phyloP scores from a whole-genome alignment of 2,329 filamentous ascomycete species.

The Sporothrix euskadiensis region DNA sequence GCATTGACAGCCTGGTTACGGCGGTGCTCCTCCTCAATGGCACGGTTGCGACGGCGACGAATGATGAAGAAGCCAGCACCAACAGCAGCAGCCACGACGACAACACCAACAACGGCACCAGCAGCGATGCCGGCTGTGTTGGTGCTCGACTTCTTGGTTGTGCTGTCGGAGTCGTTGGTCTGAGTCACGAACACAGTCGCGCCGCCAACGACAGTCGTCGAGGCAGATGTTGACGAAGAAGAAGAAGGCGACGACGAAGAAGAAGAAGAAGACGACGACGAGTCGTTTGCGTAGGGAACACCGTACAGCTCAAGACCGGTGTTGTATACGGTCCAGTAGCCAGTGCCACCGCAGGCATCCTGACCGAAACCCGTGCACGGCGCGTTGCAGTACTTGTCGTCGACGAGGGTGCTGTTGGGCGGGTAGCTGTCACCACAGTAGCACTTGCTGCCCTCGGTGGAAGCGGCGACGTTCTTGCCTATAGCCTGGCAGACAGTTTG shows the following conservation, averaged over 20 bases:
- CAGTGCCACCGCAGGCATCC: constrained; percentile 65
- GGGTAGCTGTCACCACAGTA: constrained; percentile 74
- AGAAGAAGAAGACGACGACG: constrained; percentile 5
- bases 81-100: constrained; percentile 64
- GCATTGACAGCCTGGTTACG: constrained; percentile 76
- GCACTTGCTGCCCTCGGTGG: constrained; percentile 64
- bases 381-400: constrained; percentile 62
- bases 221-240: constrained; percentile 15
- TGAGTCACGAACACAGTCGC: constrained; percentile 34
- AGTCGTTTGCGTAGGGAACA: constrained; percentile 38
- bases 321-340: constrained; percentile 54
- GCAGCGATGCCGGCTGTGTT: constrained; percentile 84
- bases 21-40: constrained; percentile 81
- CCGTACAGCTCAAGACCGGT: constrained; percentile 49
- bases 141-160: constrained; percentile 36
- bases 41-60: constrained; percentile 71
- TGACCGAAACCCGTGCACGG: constrained; percentile 63
- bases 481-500: constrained; percentile 43
- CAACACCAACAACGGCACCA: constrained; percentile 81
- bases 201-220: constrained; percentile 32
- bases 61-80: constrained; percentile 73
- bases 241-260: constrained; percentile 25
- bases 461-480: constrained; percentile 60
- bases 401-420: constrained; percentile 52
- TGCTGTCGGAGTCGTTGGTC: constrained; percentile 36